Base-by-base conservation (phyloP, 306 rosid species). In the Rosa lucieae region DNA sequence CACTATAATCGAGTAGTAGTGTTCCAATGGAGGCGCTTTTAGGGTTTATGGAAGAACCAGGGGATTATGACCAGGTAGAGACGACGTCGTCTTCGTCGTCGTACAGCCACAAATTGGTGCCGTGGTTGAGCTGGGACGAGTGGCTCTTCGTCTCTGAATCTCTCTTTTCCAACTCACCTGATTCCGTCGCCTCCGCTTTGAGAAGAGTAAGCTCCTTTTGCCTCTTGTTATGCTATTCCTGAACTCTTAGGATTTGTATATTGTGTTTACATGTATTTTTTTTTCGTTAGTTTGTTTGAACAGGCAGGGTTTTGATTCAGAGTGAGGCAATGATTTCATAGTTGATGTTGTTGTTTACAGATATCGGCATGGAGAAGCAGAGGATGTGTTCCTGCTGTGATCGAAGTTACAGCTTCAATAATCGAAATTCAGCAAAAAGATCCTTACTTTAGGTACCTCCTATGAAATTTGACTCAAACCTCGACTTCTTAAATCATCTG, bases 81-180 rank as follows among this genome's bases (percentile, higher is more conserved):
- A 47, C 26, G 37, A n/a, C 42, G 18, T 39, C 75, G 32, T 23
- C 56, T 8, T 39, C 69, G 11, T 39, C 82, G 1, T 67, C 89
- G 3, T 79, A 62, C 70, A 61, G 82, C 10, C 85, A 76, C 39
- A 96, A 82, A 82, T 78, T 93, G 81, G 99, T 96, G 23, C 94
- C 99, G 4, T 96, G 99, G 99, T 86, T 93, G 73, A 84, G 84
- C 73, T 96, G 99, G 98, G 87, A 84, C 43, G 99, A 96, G 67
- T 96, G 99, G 99, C 82, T 83, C 73, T 87, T 89, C 82, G 98
- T 96, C 48, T 81, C 82, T 43, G 67, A 85, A 20, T 44, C 91
- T 79, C 91, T 96, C 66, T 93, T 96, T 89, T 90, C 96, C 1
- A 20, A 81, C n/a, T 93, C 96, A 15, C 80, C 84, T 3, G 80